Conservation (phyloP, 1,284 basidiomycete genomes). For the Trichosporon sp. region DNA sequence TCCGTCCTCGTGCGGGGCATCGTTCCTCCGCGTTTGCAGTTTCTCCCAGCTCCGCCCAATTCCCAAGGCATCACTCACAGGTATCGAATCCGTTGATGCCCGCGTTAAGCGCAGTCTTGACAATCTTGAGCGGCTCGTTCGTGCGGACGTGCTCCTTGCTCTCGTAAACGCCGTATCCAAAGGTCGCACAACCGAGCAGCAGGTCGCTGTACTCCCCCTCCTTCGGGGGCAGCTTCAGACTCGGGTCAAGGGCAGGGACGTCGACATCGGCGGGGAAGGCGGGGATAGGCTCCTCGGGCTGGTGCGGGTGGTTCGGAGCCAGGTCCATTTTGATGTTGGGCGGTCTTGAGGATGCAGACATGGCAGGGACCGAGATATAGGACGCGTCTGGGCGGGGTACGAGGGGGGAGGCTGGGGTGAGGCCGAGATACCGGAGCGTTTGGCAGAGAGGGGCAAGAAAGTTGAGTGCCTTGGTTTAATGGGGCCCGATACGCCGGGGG, state of each 20-base stretch:
- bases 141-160: constrained; percentile 65
- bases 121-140: constrained; percentile 67
- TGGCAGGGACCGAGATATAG: constrained; percentile 8
- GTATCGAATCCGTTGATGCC: constrained; percentile 92
- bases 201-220: constrained; percentile 49
- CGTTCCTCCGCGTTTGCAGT: too few relatives aligned
- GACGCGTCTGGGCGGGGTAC: not conserved
- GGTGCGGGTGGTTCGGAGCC: constrained; percentile 43
- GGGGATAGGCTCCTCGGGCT: constrained; percentile 42
- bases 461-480: constrained; percentile 2
- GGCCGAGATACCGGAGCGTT: not conserved
- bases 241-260: constrained; percentile 31
- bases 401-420: not conserved
- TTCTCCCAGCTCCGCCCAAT: too few relatives aligned
- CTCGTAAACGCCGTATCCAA: constrained; percentile 72
- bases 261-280: constrained; percentile 32
- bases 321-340: constrained; percentile 23
- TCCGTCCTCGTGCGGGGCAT: too few relatives aligned
- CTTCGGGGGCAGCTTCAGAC: constrained; percentile 33
- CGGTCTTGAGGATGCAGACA: constrained; percentile 1
- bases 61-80: constrained; percentile 38
- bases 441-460: not conserved
- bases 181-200: constrained; percentile 70
- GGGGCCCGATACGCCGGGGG: not conserved
- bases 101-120: constrained; percentile 79